These are phyloP conservation scores for Nakazawaea molendinolei DNA, from an alignment of 805 yeast species.

Conservation along the genomic window DNA sequence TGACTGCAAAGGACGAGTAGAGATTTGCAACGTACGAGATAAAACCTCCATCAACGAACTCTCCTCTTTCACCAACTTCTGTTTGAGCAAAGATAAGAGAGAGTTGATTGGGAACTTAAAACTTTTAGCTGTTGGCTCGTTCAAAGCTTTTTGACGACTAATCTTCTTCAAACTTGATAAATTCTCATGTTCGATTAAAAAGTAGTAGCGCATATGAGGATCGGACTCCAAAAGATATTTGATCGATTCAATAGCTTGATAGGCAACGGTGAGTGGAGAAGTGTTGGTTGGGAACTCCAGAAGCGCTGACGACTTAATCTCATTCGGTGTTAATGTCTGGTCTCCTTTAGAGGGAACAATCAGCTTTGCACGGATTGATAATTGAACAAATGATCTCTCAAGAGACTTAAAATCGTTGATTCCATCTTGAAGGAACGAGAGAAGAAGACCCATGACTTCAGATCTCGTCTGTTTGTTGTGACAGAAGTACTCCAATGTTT, in stretches of 20 bases:
- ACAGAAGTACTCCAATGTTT: slow-evolving; percentile 60
- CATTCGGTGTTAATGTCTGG: background rate
- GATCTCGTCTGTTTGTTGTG: slow-evolving; percentile 71
- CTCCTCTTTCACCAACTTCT: slow-evolving; percentile 61
- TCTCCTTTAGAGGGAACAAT: slow-evolving; percentile 12
- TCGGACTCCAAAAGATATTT: slow-evolving; percentile 65
- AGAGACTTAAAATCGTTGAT: slow-evolving; percentile 49
- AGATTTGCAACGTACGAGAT: slow-evolving; percentile 67
- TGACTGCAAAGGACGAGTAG: slow-evolving; percentile 64
- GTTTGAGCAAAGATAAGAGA: slow-evolving; percentile 55
- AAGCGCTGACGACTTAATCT: slow-evolving; percentile 13
- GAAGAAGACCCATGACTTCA: slow-evolving; percentile 62
- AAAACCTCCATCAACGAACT: slow-evolving; percentile 69
- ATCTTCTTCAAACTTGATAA: slow-evolving; percentile 32
- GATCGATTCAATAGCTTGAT: slow-evolving; percentile 69
- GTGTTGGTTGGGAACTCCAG: slow-evolving; percentile 48
- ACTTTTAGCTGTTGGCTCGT: slow-evolving; percentile 28
- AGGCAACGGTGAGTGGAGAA: slow-evolving; percentile 65
- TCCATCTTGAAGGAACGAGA: slow-evolving; percentile 76
- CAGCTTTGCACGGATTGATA: slow-evolving; percentile 43
- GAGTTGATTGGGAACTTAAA: slow-evolving; percentile 68
- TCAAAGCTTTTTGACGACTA: slow-evolving; percentile 28
- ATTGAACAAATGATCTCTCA: slow-evolving; percentile 53
- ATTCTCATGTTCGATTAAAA: slow-evolving; percentile 72
- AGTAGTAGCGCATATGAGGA: slow-evolving; percentile 61